Conservation (phyloP, 192 early-diverging fungal species). For the Martensiomyces pterosporus region DNA sequence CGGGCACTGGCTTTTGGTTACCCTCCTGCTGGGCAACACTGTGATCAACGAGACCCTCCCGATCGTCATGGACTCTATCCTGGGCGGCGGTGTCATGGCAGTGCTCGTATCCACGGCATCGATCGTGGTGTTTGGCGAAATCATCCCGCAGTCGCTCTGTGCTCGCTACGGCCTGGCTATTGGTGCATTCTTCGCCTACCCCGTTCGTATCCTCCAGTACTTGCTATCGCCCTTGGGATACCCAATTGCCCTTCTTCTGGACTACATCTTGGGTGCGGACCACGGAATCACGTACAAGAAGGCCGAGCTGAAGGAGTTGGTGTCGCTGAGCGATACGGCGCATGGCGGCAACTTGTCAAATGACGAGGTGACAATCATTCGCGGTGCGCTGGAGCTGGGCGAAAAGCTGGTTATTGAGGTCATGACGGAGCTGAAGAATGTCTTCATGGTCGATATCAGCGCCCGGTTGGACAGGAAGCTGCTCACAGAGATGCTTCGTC, state of each 20-base stretch:
- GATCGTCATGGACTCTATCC: constrained; percentile 74
- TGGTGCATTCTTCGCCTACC: constrained; percentile 84
- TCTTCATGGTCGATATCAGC: constrained; percentile 63
- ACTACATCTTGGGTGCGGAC: constrained; percentile 75
- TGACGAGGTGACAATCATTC: constrained; percentile 79
- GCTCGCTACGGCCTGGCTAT: constrained; percentile 83
- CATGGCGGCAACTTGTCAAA: constrained; percentile 66
- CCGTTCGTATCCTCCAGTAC: constrained; percentile 62
- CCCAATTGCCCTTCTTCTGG: constrained; percentile 83
- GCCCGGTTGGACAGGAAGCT: constrained; percentile 54
- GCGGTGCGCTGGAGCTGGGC: constrained; percentile 70
- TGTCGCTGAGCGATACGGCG: constrained; percentile 66
- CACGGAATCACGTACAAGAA: constrained; percentile 86
- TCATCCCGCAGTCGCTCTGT: constrained; percentile 90
- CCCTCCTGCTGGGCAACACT: constrained; percentile 87
- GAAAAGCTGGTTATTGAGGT: constrained; percentile 64
- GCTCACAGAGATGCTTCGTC: constrained; percentile 58
- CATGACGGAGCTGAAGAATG: constrained; percentile 71
- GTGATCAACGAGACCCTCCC: constrained; percentile 94
- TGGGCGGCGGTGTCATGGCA: constrained; percentile 69
- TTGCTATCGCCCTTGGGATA: constrained; percentile 68
- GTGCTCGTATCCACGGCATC: constrained; percentile 83
- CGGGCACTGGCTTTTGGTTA: constrained; percentile 91
- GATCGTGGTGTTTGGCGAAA: constrained; percentile 95
- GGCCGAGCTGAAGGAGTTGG: constrained; percentile 71